Conservation (phyloP, 352 stramenopile genomes). For the Phytophthora cajani region DNA sequence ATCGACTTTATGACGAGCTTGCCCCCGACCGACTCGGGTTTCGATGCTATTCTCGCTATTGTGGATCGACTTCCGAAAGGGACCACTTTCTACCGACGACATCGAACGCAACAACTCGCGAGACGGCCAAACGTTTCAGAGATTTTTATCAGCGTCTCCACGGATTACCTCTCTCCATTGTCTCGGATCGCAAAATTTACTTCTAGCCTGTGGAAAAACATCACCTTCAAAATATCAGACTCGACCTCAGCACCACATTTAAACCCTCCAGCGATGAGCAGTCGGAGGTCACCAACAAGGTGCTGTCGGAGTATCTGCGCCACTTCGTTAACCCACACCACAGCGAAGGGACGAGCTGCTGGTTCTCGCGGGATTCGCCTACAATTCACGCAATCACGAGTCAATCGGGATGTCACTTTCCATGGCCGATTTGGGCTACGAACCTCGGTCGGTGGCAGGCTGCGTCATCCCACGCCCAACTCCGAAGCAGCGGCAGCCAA, state of each 20-base stretch:
- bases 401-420: conserved; percentile 7
- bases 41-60: not conserved
- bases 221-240: conserved; percentile 12
- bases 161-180: conserved; percentile 10
- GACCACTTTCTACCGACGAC: conserved; percentile 12
- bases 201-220: conserved; percentile 4
- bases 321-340: conserved; percentile 6
- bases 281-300: conserved; percentile 16
- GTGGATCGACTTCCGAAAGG: conserved; percentile 14
- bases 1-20: no score
- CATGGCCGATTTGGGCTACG: conserved; percentile 1
- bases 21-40: no score
- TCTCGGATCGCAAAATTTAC: conserved; percentile 22
- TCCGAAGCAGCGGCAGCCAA: conserved; percentile 3
- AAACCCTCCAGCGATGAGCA: conserved; percentile 22
- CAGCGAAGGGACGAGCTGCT: not conserved
- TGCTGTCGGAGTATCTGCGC: conserved; percentile 4
- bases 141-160: conserved; percentile 23
- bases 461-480: conserved; percentile 1
- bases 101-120: not conserved
- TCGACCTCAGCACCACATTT: conserved; percentile 18
- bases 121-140: conserved; percentile 6
- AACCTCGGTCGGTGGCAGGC: conserved; percentile 3
- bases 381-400: conserved; percentile 4
- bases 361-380: conserved; percentile 4